Conservation (phyloP, 2,329 filamentous ascomycete genomes). For the Immersiporthe knoxdaviesiana region DNA sequence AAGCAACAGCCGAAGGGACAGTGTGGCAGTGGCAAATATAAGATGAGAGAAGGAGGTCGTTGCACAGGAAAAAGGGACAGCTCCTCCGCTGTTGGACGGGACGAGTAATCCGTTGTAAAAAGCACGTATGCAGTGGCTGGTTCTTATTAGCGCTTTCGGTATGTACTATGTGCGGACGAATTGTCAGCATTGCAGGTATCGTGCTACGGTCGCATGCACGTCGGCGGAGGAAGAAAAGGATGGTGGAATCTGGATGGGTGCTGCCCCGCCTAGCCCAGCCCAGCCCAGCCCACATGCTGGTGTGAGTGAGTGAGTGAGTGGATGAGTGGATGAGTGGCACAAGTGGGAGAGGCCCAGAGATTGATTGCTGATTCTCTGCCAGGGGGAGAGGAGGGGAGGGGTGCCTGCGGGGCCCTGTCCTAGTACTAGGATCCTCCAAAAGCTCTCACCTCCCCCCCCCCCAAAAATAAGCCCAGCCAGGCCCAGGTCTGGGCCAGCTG, state of each 20-base stretch:
- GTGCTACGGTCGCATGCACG: slow-evolving; percentile 6
- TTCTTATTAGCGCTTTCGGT: slow-evolving; percentile 1
- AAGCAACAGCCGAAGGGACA: slow-evolving; percentile 10
- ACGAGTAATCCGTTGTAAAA: slow-evolving; percentile 14
- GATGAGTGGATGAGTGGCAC: neutral
- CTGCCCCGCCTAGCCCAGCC: neutral
- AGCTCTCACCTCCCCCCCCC: neutral
- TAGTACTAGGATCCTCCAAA: neutral
- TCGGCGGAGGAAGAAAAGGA: neutral
- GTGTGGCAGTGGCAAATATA: slow-evolving; percentile 16
- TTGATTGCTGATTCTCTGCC: neutral
- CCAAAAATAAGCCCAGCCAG: neutral
- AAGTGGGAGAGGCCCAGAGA: slow-evolving; percentile 10
- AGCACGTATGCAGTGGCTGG: slow-evolving; percentile 10
- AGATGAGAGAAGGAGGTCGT: neutral
- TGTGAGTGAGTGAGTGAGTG: neutral
- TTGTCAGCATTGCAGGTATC: slow-evolving; percentile 4
- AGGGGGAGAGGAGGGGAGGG: too few species aligned
- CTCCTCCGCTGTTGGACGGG: slow-evolving; percentile 19
- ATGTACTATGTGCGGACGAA: neutral
- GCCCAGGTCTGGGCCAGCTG: neutral
- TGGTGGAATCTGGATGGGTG: slow-evolving; percentile 7
- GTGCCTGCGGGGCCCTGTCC: neutral
- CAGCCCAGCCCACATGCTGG: slow-evolving; percentile 7
- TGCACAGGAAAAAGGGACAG: slow-evolving; percentile 9